Base-by-base conservation (phyloP, 2,329 filamentous ascomycete genomes). In the Xylariaceae sp. region DNA sequence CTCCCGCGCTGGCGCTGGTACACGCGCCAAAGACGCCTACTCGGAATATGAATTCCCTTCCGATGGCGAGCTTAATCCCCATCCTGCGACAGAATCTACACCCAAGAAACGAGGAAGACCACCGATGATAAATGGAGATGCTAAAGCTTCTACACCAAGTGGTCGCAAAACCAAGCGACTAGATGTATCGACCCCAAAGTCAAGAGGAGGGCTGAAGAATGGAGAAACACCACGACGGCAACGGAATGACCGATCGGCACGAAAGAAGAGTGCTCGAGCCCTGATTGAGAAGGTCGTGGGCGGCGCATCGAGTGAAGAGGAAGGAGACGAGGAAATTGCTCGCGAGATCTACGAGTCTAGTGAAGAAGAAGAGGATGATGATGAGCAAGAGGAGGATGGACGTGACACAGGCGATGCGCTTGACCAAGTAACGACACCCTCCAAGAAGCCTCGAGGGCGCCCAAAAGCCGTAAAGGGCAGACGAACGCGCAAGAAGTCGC, bases 191-290 rank as follows among this genome's bases (percentile, higher is more conserved):
- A 68, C 66, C 5, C 66, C 65, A 2, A 66, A 63, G 6, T 60
- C 58, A 38, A 50, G 51, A 5, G 60, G 53, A 18, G 63, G 65
- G 11, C 36, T 39, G 2, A 47, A 18, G 18, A 73, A 65, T 34
- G 72, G 69, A 6, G 64, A 73, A 33, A 90, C 87, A 1, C 87
- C 89, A 0, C 81, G 82, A 36, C 80, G 84, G 59, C 77, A 80
- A 40, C 82, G 80, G 56, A 88, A 89, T 58, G 90, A 97, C 71
- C 84, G 88, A 45, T 97, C 92, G 5, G 93, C 92, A 2, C 84
- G 88, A 63, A 86, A 86, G 64, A 97, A 96, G 76, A 96, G 89
- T 67, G 88, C 88, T 18, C 80, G 85, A 47, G 82, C 84, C 3
- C 73, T 97, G 47, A 86, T 95, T 36, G 84, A 92, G 64, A 84